Base-by-base conservation (phyloP, 306 rosid species). In the peach (Prunus persica) region DNA sequence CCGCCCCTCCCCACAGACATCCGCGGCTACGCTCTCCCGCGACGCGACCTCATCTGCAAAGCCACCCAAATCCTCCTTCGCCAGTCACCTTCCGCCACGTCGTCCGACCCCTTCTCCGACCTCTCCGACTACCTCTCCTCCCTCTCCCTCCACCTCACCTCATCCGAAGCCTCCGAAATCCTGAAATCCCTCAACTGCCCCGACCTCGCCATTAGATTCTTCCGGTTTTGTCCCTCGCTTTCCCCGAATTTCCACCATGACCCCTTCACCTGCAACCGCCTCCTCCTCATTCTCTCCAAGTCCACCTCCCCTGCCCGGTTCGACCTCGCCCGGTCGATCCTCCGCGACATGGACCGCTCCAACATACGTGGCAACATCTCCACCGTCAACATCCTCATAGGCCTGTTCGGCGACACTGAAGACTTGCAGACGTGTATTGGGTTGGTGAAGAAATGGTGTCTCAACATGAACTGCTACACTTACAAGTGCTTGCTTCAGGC, bases 401-500 rank as follows among this genome's bases (percentile, higher is more conserved):
- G 93, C 1, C 76, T 95, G 30, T 89, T 92, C 66, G 92, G 92
- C 20, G n/a, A 52, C 71, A 72, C 81, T 10, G 71, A 81, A 22
- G 96, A 92, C 64, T 25, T 95, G 65, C 87, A 86, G 19, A 79
- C 68, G 9, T 85, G 96, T 62, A 49, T 84, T 18, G 88, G 80
- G 8, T 76, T 95, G 83, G 86, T 95, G 60, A 77, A 88, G 78
- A 92, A 95, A 77, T 95, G 98, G 98, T 81, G 81, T 41, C 82
- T 95, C 58, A 86, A 65, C 38, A 76, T 92, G 86, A 92, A 82
- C 70, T 82, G 90, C 54, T 95, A 88, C 86, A 90, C 97, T 45
- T 90, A 88, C 84, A 92, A 91, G 81, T 95, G 98, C 72, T 75
- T 95, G 87, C 92, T 95, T 56, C 98, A 95, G 79, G 98, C 97